Conservation (phyloP, 2,329 filamentous ascomycete species). For the Tolypocladium sp. region DNA sequence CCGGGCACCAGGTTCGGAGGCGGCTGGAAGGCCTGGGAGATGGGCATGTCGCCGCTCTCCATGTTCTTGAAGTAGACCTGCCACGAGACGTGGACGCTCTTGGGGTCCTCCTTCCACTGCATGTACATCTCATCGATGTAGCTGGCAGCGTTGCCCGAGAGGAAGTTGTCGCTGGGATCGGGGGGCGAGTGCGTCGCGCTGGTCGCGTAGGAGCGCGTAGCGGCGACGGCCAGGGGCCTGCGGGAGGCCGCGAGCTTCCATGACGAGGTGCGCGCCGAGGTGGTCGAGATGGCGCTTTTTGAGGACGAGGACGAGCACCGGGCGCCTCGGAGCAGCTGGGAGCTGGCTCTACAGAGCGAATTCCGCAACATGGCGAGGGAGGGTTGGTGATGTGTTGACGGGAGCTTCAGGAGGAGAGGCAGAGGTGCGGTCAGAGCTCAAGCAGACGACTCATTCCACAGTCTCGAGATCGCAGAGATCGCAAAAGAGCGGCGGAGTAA, state of each 20-base stretch:
- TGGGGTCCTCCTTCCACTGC: slow-evolving; percentile 89
- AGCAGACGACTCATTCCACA: slow-evolving; percentile 19
- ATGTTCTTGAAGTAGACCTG: slow-evolving; percentile 99
- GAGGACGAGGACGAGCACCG: slow-evolving; percentile 33
- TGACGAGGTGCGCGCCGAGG: slow-evolving; percentile 29
- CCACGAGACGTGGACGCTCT: slow-evolving; percentile 95
- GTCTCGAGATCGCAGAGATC: slow-evolving; percentile 18
- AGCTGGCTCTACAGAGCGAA: slow-evolving; percentile 55
- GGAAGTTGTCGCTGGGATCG: slow-evolving; percentile 90
- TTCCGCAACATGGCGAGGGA: slow-evolving; percentile 60
- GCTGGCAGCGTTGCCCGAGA: slow-evolving; percentile 93
- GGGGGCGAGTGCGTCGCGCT: slow-evolving; percentile 43
- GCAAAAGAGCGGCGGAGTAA: slow-evolving; percentile 40
- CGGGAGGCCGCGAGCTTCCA: slow-evolving; percentile 36
- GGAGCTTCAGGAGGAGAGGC: slow-evolving; percentile 1
- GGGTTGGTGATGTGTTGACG: slow-evolving; percentile 6
- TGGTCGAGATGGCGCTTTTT: slow-evolving; percentile 33
- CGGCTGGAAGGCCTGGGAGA: slow-evolving; percentile 92
- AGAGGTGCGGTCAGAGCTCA: slow-evolving; percentile 10
- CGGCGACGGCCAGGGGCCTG: slow-evolving; percentile 38
- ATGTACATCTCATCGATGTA: slow-evolving; percentile 99
- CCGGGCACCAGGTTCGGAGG: slow-evolving; percentile 85
- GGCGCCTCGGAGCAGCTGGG: slow-evolving; percentile 49
- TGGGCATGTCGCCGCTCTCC: slow-evolving; percentile 96
- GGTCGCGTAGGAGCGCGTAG: slow-evolving; percentile 45